A percentile compares a stretch with the other conserved stretches of the same genome.
Conservation (phyloP, 1,284 basidiomycete genomes). For the Leccinum subatratum region DNA sequence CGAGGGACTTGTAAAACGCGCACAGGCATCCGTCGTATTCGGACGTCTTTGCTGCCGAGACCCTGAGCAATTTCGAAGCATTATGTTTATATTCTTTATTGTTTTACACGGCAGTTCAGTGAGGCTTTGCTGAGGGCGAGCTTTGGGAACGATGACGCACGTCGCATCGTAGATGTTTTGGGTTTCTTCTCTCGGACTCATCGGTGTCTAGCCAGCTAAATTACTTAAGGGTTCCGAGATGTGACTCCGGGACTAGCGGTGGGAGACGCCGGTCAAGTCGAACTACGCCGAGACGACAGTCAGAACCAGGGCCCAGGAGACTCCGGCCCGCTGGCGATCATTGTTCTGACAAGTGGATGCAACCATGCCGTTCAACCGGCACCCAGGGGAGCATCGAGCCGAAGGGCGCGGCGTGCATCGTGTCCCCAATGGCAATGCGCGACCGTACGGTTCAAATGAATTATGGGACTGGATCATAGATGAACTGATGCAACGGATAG, state of each 20-base stretch:
- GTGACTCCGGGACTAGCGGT: neutral
- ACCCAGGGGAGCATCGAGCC: neutral
- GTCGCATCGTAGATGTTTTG: neutral
- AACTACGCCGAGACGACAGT: no score
- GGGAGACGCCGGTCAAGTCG: no score
- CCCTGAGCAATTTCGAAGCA: neutral
- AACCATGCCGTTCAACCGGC: neutral
- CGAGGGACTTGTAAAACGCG: neutral
- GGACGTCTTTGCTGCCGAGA: neutral
- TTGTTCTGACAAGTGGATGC: neutral
- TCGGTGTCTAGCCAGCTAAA: neutral
- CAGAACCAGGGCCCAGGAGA: neutral
- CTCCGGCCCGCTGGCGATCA: neutral
- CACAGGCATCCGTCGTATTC: neutral
- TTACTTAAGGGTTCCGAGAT: no score
- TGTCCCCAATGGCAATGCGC: neutral
- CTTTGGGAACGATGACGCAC: neutral
- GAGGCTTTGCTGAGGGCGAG: neutral
- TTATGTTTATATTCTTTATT: neutral
- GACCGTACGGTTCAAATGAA: neutral
- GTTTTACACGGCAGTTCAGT: neutral
- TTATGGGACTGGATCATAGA: neutral
- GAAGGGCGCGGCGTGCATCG: neutral
- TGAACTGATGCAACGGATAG: neutral
- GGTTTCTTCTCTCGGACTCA: neutral